phyloP scores from a whole-genome alignment of 169 alveolate genomes.

The Plasmodium gaboni region DNA sequence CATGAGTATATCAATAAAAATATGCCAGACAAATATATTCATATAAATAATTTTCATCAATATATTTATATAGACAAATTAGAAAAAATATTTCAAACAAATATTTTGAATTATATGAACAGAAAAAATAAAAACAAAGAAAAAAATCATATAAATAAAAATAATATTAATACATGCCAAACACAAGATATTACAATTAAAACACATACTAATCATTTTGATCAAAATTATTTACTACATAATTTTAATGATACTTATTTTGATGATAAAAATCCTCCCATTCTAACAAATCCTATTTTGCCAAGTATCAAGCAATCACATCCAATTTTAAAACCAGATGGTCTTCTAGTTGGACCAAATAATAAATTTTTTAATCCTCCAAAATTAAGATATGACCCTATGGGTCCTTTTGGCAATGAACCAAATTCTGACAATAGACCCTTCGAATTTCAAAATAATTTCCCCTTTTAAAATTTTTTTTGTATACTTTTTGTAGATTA shows the following conservation, averaged over 20 bases:
- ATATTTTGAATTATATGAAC: conserved; percentile 39
- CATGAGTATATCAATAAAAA: conserved; percentile 34
- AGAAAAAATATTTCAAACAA: conserved; percentile 30
- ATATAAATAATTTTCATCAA: conserved; percentile 7
- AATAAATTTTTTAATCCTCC: conserved; percentile 79
- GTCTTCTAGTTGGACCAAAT: conserved; percentile 85
- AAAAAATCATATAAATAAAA: conserved; percentile 8
- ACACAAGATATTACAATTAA: background rate
- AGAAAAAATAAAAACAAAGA: background rate
- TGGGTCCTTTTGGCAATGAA: conserved; percentile 86
- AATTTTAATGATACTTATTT: conserved; percentile 37
- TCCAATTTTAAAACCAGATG: conserved; percentile 81
- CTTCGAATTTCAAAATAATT: conserved; percentile 45
- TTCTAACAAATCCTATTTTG: background rate
- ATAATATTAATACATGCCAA: conserved; percentile 1
- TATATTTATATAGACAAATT: conserved; percentile 19
- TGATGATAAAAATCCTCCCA: conserved; percentile 67
- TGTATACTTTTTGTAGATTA: background rate
- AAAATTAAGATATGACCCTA: conserved; percentile 82
- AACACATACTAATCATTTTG: background rate
- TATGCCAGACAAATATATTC: background rate
- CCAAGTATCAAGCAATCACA: conserved; percentile 19
- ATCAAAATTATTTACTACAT: conserved; percentile 7
- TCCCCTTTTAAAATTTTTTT: conserved; percentile 39
- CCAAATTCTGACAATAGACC: conserved; percentile 83